These are phyloP conservation scores for Colletotrichum lentis DNA, from an alignment of 2,329 filamentous ascomycete species.

Conservation along the genomic window DNA sequence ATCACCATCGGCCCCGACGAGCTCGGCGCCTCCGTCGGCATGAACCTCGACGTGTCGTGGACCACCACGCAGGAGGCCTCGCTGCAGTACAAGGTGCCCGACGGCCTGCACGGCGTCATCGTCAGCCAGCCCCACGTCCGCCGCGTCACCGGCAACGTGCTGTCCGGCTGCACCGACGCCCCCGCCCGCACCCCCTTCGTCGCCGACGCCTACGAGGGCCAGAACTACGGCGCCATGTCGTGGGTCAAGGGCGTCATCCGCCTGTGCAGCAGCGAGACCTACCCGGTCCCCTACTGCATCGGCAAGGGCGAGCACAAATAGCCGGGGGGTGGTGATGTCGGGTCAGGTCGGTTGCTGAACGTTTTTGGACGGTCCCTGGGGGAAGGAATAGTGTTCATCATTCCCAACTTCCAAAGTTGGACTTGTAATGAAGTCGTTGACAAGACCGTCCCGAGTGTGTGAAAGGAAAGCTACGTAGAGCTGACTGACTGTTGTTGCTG, in stretches of 20 bases:
- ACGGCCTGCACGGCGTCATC: slow-evolving; percentile 49
- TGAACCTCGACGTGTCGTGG: slow-evolving; percentile 40
- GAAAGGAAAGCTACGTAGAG: too few relatives aligned
- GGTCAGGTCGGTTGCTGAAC: too few relatives aligned
- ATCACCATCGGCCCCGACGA: slow-evolving; percentile 42
- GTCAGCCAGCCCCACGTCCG: slow-evolving; percentile 50
- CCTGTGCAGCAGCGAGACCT: slow-evolving; percentile 48
- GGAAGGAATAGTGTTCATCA: too few relatives aligned
- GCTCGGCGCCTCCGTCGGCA: slow-evolving; percentile 37
- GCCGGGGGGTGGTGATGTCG: not conserved
- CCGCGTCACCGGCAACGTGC: slow-evolving; percentile 45
- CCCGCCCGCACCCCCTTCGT: slow-evolving; percentile 43
- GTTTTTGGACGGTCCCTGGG: too few relatives aligned
- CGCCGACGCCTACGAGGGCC: slow-evolving; percentile 46
- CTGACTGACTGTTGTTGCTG: too few relatives aligned
- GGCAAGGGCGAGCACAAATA: slow-evolving; percentile 44
- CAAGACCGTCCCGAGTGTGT: too few relatives aligned
- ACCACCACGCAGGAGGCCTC: slow-evolving; percentile 46
- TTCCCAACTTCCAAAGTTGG: too few relatives aligned
- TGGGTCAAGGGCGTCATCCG: slow-evolving; percentile 53
- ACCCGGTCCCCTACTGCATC: slow-evolving; percentile 50
- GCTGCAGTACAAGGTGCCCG: slow-evolving; percentile 46
- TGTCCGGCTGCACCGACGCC: slow-evolving; percentile 47
- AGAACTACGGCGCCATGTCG: slow-evolving; percentile 44
- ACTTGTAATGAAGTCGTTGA: too few relatives aligned